These are phyloP conservation scores for Beauveria brongniartii DNA, from an alignment of 2,329 filamentous ascomycete genomes.

Conservation along the genomic window DNA sequence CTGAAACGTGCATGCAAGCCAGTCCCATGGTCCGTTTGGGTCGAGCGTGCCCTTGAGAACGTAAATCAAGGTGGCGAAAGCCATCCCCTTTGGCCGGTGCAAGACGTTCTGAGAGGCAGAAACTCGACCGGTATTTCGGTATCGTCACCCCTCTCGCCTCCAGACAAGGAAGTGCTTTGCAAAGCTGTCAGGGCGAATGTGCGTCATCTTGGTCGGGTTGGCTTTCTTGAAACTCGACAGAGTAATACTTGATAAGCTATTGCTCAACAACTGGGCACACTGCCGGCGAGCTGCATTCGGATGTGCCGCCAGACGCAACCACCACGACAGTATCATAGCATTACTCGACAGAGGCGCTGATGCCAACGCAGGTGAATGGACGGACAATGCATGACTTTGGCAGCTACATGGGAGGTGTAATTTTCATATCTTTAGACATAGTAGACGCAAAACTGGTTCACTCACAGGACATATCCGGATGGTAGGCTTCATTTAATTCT, in stretches of 20 bases:
- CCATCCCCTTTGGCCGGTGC: conserved; percentile 20
- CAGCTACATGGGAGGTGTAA: too few relatives aligned
- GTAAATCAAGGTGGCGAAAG: conserved; percentile 12
- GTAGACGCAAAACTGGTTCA: too few relatives aligned
- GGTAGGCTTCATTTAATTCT: too few relatives aligned
- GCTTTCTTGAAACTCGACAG: not conserved
- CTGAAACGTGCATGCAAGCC: conserved; percentile 11
- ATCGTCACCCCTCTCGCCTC: not conserved
- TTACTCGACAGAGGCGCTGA: too few relatives aligned
- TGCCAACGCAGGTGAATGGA: too few relatives aligned
- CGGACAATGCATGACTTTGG: too few relatives aligned
- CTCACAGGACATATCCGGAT: too few relatives aligned
- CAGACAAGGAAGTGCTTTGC: not conserved
- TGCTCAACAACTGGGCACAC: not conserved
- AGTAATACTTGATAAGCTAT: not conserved
- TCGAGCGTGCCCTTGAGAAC: not conserved
- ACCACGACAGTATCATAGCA: too few relatives aligned
- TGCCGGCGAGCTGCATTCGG: not conserved
- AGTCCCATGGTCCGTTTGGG: conserved; percentile 14
- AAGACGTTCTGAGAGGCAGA: not conserved
- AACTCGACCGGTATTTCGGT: not conserved
- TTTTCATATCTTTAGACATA: too few relatives aligned
- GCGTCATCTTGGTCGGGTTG: not conserved
- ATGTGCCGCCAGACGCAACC: not conserved
- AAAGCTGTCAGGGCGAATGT: not conserved